Evolutionary conservation across 345 rosid species (phyloP).

Genomic region (Cardamine chenopodiifolia): DNA sequence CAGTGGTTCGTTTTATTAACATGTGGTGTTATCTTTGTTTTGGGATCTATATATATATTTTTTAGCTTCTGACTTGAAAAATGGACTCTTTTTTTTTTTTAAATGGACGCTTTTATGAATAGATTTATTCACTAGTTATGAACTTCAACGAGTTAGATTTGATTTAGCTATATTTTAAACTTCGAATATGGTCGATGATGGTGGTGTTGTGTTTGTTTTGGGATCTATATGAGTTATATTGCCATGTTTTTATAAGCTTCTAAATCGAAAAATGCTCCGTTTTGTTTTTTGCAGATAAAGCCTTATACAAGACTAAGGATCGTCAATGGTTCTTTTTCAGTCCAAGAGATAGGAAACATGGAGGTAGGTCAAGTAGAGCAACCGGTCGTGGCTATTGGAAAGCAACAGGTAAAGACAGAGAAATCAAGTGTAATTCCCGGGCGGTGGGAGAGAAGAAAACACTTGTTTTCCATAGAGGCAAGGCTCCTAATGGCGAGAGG

Average conservation of each 20-base stretch:
- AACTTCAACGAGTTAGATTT: too few relatives aligned
- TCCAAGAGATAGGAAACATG: constrained; percentile 82
- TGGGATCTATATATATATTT: too few relatives aligned
- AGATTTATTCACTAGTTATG: too few relatives aligned
- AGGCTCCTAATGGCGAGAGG: constrained; percentile 80
- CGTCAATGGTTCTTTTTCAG: constrained; percentile 94
- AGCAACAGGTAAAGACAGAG: constrained; percentile 86
- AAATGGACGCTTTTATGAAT: too few relatives aligned
- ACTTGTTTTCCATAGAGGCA: constrained; percentile 77
- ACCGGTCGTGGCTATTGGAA: constrained; percentile 84
- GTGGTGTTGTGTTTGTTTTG: neutral
- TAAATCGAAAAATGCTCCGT: constrained; percentile 1
- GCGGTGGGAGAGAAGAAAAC: constrained; percentile 84
- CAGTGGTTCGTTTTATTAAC: neutral
- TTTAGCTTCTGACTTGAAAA: constrained; percentile 16
- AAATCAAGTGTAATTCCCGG: constrained; percentile 53
- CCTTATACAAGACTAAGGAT: constrained; percentile 71
- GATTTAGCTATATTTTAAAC: too few relatives aligned
- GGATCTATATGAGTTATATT: neutral
- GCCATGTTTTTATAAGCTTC: neutral
- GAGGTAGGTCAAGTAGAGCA: constrained; percentile 82
- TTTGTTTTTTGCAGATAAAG: constrained; percentile 61
- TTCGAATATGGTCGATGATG: neutral
- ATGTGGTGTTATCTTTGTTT: neutral
- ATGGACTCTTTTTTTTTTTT: constrained; percentile 19